Conservation (phyloP, 345 rosid genomes). For the Cardiospermum halicacabum region DNA sequence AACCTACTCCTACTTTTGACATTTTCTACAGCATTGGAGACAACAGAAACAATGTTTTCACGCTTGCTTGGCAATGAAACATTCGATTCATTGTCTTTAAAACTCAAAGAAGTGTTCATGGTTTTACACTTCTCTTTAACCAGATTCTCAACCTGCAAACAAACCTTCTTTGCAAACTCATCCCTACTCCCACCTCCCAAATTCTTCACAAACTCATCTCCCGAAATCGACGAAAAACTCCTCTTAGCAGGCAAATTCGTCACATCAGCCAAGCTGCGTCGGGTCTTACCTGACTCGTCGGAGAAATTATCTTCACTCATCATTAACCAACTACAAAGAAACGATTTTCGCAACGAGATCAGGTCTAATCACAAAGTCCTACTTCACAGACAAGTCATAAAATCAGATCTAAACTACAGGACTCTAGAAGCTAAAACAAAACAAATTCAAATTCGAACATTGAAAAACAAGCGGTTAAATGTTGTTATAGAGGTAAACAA, state of each 20-base stretch:
- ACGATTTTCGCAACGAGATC: neutral
- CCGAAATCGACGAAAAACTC: constrained; percentile 32
- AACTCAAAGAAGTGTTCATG: constrained; percentile 12
- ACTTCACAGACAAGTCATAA: neutral
- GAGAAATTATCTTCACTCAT: constrained; percentile 52
- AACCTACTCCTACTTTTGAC: constrained; percentile 18
- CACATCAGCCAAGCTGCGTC: constrained; percentile 43
- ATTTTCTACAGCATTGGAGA: constrained; percentile 26
- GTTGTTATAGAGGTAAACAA: neutral
- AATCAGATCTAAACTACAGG: neutral
- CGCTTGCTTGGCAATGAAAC: constrained; percentile 9
- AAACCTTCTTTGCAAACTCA: constrained; percentile 30
- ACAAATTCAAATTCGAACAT: neutral
- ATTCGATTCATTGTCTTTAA: constrained; percentile 17
- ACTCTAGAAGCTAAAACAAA: neutral
- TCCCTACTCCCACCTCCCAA: constrained; percentile 20
- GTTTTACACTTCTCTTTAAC: constrained; percentile 31
- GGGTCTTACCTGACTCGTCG: constrained; percentile 18
- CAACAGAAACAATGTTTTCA: constrained; percentile 16
- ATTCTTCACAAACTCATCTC: constrained; percentile 23
- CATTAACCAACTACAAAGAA: constrained; percentile 3
- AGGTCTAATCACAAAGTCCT: constrained; percentile 9
- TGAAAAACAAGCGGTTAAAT: neutral
- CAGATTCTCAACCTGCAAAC: constrained; percentile 44
- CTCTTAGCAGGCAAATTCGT: constrained; percentile 51